phyloP scores from a whole-genome alignment of 2,329 filamentous ascomycete genomes.

The Myriosclerotinia duriaeana region DNA sequence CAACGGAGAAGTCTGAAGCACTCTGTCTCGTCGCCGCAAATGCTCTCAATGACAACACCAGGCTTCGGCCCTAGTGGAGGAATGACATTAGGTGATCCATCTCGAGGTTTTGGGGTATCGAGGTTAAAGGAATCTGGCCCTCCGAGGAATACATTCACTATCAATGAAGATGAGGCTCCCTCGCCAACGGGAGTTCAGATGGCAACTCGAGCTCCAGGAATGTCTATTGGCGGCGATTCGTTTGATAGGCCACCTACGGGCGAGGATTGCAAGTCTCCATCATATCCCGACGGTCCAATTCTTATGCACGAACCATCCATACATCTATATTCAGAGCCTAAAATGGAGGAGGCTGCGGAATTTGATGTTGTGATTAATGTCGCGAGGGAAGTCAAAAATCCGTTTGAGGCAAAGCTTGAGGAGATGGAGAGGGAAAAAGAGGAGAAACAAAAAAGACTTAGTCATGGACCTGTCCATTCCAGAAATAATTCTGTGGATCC shows the following conservation, averaged over 20 bases:
- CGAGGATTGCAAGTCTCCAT: constrained; percentile 77
- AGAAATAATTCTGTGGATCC: constrained; percentile 25
- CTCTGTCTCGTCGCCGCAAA: constrained; percentile 66
- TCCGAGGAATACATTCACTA: constrained; percentile 35
- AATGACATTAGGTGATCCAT: constrained; percentile 58
- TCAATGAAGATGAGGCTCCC: constrained; percentile 42
- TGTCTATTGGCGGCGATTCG: constrained; percentile 58
- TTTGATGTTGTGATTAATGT: constrained; percentile 87
- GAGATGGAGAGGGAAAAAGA: constrained; percentile 38
- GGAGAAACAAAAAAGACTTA: constrained; percentile 36
- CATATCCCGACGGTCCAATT: constrained; percentile 79
- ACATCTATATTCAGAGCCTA: constrained; percentile 77
- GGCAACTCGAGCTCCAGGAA: constrained; percentile 51
- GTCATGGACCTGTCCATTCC: constrained; percentile 37
- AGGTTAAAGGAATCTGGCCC: constrained; percentile 39
- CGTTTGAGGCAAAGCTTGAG: constrained; percentile 60
- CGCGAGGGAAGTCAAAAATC: constrained; percentile 77
- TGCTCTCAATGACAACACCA: constrained; percentile 53
- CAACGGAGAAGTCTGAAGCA: constrained; percentile 65
- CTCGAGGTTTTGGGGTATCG: constrained; percentile 32
- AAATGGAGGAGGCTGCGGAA: constrained; percentile 69
- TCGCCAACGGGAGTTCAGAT: constrained; percentile 59
- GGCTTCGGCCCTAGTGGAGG: constrained; percentile 61
- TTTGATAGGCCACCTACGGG: constrained; percentile 69
- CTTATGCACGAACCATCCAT: constrained; percentile 78